Conservation (phyloP, 2,329 filamentous ascomycete genomes). For the Trichophyton schoenleinii region DNA sequence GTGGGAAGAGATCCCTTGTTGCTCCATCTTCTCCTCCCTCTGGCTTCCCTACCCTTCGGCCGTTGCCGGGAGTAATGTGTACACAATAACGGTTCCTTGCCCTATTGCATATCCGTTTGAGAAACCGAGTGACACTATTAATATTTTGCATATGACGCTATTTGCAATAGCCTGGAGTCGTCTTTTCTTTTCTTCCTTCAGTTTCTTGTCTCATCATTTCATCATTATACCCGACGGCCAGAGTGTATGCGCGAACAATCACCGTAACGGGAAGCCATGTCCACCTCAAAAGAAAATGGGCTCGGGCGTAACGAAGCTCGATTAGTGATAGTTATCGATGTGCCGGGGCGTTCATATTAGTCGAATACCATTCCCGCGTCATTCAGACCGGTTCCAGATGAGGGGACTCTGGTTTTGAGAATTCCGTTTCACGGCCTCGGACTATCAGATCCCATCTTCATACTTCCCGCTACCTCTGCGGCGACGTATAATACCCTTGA, state of each 20-base stretch:
- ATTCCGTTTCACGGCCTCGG: background rate
- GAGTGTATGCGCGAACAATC: background rate
- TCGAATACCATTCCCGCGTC: too few relatives aligned
- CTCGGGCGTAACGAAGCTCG: background rate
- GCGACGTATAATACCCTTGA: background rate
- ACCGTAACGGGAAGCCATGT: background rate
- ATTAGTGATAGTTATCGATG: background rate
- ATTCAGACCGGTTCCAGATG: background rate
- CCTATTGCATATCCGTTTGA: background rate
- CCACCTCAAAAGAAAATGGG: background rate
- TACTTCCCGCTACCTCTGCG: background rate
- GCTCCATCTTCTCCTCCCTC: too few relatives aligned
- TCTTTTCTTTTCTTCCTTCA: background rate
- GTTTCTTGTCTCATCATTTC: background rate
- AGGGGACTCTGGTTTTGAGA: background rate
- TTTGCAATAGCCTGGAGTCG: background rate
- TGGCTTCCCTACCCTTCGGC: background rate
- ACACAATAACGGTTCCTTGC: background rate
- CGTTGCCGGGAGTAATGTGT: background rate
- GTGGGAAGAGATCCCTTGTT: too few relatives aligned
- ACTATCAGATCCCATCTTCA: background rate
- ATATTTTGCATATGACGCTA: slow-evolving; percentile 3
- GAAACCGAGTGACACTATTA: slow-evolving; percentile 1
- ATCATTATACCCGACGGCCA: background rate
- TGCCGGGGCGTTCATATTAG: too few relatives aligned